A percentile compares a stretch with the other conserved stretches of the same genome.
phyloP scores from a whole-genome alignment of 225 moss, liverwort and hornwort genomes.

The Marchantia paleacea region DNA sequence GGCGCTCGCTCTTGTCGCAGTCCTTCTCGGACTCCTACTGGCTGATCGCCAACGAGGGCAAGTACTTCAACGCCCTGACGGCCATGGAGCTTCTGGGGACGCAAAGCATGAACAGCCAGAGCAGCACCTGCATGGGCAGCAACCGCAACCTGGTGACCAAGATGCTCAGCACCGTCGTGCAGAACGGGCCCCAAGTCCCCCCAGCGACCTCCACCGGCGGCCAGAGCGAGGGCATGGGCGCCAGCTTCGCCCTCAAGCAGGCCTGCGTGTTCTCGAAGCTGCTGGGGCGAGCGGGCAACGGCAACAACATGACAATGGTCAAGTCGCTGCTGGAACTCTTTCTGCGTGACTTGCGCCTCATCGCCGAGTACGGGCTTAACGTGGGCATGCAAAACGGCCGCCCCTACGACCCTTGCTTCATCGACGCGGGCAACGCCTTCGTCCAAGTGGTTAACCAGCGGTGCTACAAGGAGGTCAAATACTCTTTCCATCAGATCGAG shows the following conservation, averaged over 20 bases:
- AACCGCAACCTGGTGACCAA: slow-evolving; percentile 43
- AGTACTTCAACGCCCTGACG: slow-evolving; percentile 41
- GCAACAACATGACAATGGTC: slow-evolving; percentile 32
- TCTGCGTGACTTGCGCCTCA: slow-evolving; percentile 40
- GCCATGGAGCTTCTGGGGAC: slow-evolving; percentile 39
- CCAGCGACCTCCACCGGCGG: slow-evolving; percentile 42
- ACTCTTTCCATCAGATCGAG: slow-evolving; percentile 3
- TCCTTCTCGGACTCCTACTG: slow-evolving; percentile 39
- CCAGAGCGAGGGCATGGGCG: slow-evolving; percentile 41
- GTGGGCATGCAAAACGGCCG: slow-evolving; percentile 24
- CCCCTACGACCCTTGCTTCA: slow-evolving; percentile 34
- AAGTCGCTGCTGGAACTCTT: slow-evolving; percentile 30
- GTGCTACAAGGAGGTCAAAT: slow-evolving; percentile 33
- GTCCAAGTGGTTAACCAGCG: slow-evolving; percentile 40
- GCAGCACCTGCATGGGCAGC: slow-evolving; percentile 11
- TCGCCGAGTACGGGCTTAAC: slow-evolving; percentile 46
- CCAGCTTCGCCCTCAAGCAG: slow-evolving; percentile 37
- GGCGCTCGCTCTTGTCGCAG: slow-evolving; percentile 27
- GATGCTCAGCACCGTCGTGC: slow-evolving; percentile 43
- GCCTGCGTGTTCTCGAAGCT: slow-evolving; percentile 40
- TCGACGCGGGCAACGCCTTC: slow-evolving; percentile 48
- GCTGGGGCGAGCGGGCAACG: slow-evolving; percentile 32
- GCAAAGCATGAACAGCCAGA: slow-evolving; percentile 8
- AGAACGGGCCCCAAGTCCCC: slow-evolving; percentile 41
- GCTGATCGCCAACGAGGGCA: slow-evolving; percentile 37